Conservation (phyloP, 371 early-diverging fungal genomes). For the Nematocida sp. region DNA sequence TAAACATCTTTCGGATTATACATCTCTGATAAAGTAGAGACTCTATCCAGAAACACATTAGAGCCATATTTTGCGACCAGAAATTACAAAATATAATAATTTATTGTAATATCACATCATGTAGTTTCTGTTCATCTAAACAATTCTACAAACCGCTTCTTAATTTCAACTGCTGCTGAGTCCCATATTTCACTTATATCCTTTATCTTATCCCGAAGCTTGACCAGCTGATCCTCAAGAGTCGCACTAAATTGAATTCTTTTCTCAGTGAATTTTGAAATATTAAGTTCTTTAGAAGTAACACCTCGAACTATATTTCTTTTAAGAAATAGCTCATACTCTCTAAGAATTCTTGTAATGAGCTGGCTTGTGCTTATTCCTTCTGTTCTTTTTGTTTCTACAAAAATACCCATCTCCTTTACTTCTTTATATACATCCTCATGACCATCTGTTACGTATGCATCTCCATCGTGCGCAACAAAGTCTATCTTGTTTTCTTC, state of each 20-base stretch:
- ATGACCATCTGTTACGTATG: slow-evolving; percentile 74
- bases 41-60: no score
- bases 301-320: slow-evolving; percentile 86
- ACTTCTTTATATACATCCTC: slow-evolving; percentile 89
- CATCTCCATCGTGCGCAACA: slow-evolving; percentile 88
- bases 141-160: background rate
- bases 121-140: slow-evolving; percentile 9
- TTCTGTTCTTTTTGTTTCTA: slow-evolving; percentile 83
- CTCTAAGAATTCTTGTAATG: slow-evolving; percentile 85
- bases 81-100: no score
- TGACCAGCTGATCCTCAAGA: slow-evolving; percentile 53
- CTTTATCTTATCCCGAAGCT: slow-evolving; percentile 49
- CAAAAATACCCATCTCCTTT: slow-evolving; percentile 79
- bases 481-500: slow-evolving; percentile 83
- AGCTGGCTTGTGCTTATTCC: slow-evolving; percentile 87
- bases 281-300: slow-evolving; percentile 79
- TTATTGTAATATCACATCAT: background rate
- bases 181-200: slow-evolving; percentile 51
- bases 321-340: slow-evolving; percentile 84
- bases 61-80: no score
- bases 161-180: background rate
- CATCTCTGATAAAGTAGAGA: no score
- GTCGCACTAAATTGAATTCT: slow-evolving; percentile 49
- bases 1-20: no score
- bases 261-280: slow-evolving; percentile 61